phyloP scores from a whole-genome alignment of 805 yeast species.

The Nakazawaea anatomiae region DNA sequence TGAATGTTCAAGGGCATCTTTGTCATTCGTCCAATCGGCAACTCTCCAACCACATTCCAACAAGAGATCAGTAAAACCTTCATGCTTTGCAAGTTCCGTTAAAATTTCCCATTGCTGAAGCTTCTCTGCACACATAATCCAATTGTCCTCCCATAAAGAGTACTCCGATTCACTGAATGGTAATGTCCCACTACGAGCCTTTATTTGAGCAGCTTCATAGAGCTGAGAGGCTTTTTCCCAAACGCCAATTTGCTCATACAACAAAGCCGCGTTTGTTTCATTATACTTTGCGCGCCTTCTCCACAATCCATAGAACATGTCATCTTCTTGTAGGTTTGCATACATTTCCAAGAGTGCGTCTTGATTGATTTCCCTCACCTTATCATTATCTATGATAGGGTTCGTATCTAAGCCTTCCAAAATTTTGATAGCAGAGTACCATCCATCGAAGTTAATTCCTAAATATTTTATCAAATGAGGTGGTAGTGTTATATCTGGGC shows the following conservation, averaged over 20 bases:
- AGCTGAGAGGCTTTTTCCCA: slow-evolving; percentile 93
- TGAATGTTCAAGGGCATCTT: slow-evolving; percentile 90
- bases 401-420: slow-evolving; percentile 63
- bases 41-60: slow-evolving; percentile 99
- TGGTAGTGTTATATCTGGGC: slow-evolving; percentile 75
- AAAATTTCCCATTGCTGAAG: slow-evolving; percentile 97
- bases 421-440: slow-evolving; percentile 86
- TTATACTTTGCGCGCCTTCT: slow-evolving; percentile 91
- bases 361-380: slow-evolving; percentile 76
- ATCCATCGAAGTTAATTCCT: slow-evolving; percentile 81
- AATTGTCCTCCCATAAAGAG: slow-evolving; percentile 96
- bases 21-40: slow-evolving; percentile 95
- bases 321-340: slow-evolving; percentile 85
- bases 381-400: slow-evolving; percentile 61
- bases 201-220: slow-evolving; percentile 94
- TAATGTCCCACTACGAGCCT: slow-evolving; percentile 89
- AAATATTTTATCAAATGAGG: slow-evolving; percentile 89
- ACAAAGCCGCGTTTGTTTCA: slow-evolving; percentile 88
- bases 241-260: slow-evolving; percentile 90
- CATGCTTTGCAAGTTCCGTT: slow-evolving; percentile 95
- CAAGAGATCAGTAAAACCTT: slow-evolving; percentile 90
- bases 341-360: slow-evolving; percentile 91
- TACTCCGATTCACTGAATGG: slow-evolving; percentile 96
- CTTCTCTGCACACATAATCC: slow-evolving; percentile 97
- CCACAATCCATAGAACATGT: slow-evolving; percentile 98